A percentile compares a stretch with the other conserved stretches of the same genome.
phyloP scores from a whole-genome alignment of 208 protist genomes.

The Trypanosoma theileri region DNA sequence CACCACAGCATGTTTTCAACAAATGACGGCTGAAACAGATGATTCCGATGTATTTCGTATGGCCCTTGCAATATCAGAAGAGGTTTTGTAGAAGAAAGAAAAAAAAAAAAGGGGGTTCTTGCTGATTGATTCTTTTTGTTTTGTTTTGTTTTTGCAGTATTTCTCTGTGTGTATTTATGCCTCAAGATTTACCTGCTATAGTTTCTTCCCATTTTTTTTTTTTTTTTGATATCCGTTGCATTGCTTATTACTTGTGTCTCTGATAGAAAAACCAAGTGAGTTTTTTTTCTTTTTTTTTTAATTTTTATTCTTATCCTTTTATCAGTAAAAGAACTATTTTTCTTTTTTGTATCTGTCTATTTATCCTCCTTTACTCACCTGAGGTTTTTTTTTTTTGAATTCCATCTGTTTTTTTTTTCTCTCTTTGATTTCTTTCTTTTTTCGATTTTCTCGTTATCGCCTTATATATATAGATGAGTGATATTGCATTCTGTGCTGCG shows the following conservation, averaged over 20 bases:
- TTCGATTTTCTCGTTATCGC: not conserved
- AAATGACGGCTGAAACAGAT: slow-evolving; percentile 63
- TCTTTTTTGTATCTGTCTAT: too few species aligned
- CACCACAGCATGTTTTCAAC: slow-evolving; percentile 73
- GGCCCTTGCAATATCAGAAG: slow-evolving; percentile 56
- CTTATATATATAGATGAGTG: slow-evolving; percentile 23
- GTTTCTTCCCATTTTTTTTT: too few species aligned
- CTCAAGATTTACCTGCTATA: too few species aligned
- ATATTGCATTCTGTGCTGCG: slow-evolving; percentile 33
- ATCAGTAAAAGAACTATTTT: too few species aligned
- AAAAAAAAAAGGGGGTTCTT: not conserved
- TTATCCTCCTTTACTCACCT: too few species aligned
- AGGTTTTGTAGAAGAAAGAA: slow-evolving; percentile 48
- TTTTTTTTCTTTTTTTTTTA: too few species aligned
- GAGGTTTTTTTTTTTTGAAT: too few species aligned
- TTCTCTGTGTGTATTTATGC: not conserved
- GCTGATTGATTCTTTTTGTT: not conserved
- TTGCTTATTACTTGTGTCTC: slow-evolving; percentile 11
- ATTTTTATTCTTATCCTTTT: too few species aligned
- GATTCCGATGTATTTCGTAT: slow-evolving; percentile 43
- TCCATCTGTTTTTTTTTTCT: not conserved
- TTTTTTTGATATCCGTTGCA: not conserved
- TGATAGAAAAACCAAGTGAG: not conserved
- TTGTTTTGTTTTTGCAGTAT: not conserved
- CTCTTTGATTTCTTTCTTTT: slow-evolving; percentile 23